Evolutionary conservation across 2,329 filamentous ascomycete genomes (phyloP).

Genomic region (Dothistroma pini): DNA sequence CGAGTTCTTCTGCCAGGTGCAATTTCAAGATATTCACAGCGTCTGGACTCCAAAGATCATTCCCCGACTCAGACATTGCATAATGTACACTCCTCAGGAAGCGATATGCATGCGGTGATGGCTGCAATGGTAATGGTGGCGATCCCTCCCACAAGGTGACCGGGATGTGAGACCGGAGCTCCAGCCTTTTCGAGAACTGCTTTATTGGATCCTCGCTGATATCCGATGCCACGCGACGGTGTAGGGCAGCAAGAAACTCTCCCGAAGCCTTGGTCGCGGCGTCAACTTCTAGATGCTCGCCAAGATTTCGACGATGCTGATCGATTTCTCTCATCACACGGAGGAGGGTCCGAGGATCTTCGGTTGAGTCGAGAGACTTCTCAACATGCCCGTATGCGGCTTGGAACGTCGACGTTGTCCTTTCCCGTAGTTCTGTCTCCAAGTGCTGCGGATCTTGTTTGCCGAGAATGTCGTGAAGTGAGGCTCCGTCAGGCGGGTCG

Average conservation of each 20-base stretch:
- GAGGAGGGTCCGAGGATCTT: constrained; percentile 50
- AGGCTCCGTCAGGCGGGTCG: constrained; percentile 58
- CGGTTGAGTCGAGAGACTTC: constrained; percentile 8
- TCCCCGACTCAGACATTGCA: constrained; percentile 66
- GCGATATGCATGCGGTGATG: constrained; percentile 69
- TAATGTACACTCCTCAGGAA: constrained; percentile 63
- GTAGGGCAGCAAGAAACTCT: constrained; percentile 60
- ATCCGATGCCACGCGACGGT: constrained; percentile 56
- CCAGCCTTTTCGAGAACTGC: constrained; percentile 8
- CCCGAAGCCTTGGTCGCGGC: constrained; percentile 27
- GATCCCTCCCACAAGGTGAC: constrained; percentile 76
- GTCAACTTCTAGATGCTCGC: constrained; percentile 9
- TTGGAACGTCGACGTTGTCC: constrained; percentile 16
- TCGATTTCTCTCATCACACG: constrained; percentile 73
- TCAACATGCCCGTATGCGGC: constrained; percentile 18
- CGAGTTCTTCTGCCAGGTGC: constrained; percentile 52
- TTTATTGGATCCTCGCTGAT: constrained; percentile 39
- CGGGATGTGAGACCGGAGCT: constrained; percentile 37
- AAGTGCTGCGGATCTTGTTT: constrained; percentile 66
- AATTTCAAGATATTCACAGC: constrained; percentile 63
- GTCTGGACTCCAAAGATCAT: constrained; percentile 75
- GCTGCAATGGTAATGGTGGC: constrained; percentile 71
- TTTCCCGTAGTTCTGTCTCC: constrained; percentile 27
- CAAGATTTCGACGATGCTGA: constrained; percentile 53
- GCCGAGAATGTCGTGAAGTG: constrained; percentile 64